These are phyloP conservation scores for Akanthomyces muscarius DNA, from an alignment of 2,329 filamentous ascomycete genomes.

Conservation along the genomic window DNA sequence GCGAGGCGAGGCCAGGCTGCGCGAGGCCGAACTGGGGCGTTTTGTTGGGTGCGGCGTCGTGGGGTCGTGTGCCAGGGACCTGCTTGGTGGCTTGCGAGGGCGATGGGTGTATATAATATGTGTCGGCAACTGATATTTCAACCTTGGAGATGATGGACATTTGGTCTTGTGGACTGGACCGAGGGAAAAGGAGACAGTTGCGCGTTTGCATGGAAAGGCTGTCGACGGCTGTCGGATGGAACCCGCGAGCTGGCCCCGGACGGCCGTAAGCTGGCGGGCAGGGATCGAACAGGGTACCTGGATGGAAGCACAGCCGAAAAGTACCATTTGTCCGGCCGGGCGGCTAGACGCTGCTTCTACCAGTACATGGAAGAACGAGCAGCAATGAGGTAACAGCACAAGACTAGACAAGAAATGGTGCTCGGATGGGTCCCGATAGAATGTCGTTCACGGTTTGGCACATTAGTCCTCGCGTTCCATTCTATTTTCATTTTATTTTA, in stretches of 20 bases:
- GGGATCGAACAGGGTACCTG: not conserved
- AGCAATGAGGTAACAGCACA: not conserved
- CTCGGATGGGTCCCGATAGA: not conserved
- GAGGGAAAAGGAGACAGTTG: not conserved
- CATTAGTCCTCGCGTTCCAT: not conserved
- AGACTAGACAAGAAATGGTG: not conserved
- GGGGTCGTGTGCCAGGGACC: not conserved
- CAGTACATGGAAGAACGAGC: not conserved
- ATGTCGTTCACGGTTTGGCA: not conserved
- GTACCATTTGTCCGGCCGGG: conserved; percentile 15
- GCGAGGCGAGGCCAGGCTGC: not conserved
- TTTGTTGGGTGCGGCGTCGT: not conserved
- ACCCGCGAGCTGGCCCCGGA: not conserved
- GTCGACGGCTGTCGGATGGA: not conserved
- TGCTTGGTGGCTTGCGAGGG: conserved; percentile 11
- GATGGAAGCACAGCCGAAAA: conserved; percentile 12
- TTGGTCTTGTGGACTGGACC: not conserved
- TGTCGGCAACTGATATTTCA: not conserved
- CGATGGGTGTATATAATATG: not conserved
- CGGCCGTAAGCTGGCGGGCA: not conserved
- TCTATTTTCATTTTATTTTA: not conserved
- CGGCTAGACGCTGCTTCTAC: not conserved
- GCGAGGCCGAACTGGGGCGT: not conserved
- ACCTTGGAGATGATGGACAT: not conserved
- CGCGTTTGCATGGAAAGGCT: not conserved